A percentile compares a stretch with the other conserved stretches of the same genome.
Conservation (phyloP, 306 rosid species). For the Cajanus cajan region DNA sequence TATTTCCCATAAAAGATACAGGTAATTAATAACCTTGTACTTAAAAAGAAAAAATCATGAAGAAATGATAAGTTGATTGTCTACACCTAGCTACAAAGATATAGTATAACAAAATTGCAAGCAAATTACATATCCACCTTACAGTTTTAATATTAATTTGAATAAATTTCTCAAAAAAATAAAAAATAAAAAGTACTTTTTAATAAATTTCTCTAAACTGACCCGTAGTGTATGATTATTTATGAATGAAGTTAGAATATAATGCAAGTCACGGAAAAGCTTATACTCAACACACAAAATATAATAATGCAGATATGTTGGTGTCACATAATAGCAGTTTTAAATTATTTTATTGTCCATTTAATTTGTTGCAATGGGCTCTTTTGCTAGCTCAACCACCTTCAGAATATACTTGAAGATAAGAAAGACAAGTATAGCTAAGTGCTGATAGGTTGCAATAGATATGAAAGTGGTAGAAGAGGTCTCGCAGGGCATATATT, state of each 20-base stretch:
- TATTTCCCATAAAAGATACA: too few species aligned
- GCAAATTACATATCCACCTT: not conserved
- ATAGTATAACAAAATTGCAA: not conserved
- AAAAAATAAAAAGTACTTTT: too few species aligned
- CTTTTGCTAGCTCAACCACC: conserved; percentile 26
- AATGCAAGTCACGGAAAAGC: not conserved
- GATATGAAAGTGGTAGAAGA: not conserved
- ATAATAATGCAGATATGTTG: not conserved
- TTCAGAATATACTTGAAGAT: conserved; percentile 25
- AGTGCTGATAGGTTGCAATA: not conserved
- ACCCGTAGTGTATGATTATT: not conserved
- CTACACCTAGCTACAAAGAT: not conserved
- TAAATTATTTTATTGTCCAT: conserved; percentile 6
- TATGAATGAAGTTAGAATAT: not conserved
- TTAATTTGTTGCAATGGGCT: not conserved
- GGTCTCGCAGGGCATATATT: not conserved
- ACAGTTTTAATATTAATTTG: too few species aligned
- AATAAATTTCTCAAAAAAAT: too few species aligned
- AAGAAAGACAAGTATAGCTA: conserved; percentile 11
- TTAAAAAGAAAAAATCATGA: not conserved
- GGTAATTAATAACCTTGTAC: too few species aligned
- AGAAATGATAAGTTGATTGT: not conserved
- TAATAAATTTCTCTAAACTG: too few species aligned
- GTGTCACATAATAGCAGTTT: not conserved
- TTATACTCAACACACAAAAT: not conserved